Evolutionary conservation across 768 basidiomycete species (phyloP).

Genomic region (Krasilnikovozyma curviuscula): DNA sequence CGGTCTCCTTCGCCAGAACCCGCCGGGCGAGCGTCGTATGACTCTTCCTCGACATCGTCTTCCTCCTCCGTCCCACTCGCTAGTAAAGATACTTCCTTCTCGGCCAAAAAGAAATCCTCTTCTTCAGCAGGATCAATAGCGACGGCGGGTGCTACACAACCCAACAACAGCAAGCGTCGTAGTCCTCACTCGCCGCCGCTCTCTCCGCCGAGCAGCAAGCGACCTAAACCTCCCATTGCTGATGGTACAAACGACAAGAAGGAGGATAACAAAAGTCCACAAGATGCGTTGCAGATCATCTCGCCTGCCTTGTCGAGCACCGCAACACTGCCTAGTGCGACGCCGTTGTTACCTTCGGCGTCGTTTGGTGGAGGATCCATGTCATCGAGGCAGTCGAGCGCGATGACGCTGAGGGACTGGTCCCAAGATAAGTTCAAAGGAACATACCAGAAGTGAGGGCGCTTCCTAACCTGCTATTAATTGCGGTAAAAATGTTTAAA

Average conservation of each 20-base stretch:
- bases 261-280: too few relatives aligned
- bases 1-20: conserved; percentile 9
- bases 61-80: neutral
- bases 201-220: neutral
- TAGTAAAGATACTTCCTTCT: too few relatives aligned
- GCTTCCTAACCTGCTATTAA: neutral
- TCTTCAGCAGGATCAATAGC: neutral
- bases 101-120: too few relatives aligned
- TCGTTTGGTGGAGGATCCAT: neutral
- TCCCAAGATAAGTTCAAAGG: conserved; percentile 5
- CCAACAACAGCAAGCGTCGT: neutral
- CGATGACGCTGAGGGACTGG: too few relatives aligned
- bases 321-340: too few relatives aligned
- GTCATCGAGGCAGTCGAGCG: neutral
- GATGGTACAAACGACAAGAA: too few relatives aligned
- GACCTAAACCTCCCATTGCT: too few relatives aligned
- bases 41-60: neutral
- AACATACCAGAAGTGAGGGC: neutral
- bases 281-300: too few relatives aligned
- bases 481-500: neutral
- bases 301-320: too few relatives aligned
- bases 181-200: conserved; percentile 4
- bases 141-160: neutral
- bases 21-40: too few relatives aligned
- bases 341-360: too few relatives aligned